Evolutionary conservation across 345 rosid genomes (phyloP).

Genomic region (Viola odorata): DNA sequence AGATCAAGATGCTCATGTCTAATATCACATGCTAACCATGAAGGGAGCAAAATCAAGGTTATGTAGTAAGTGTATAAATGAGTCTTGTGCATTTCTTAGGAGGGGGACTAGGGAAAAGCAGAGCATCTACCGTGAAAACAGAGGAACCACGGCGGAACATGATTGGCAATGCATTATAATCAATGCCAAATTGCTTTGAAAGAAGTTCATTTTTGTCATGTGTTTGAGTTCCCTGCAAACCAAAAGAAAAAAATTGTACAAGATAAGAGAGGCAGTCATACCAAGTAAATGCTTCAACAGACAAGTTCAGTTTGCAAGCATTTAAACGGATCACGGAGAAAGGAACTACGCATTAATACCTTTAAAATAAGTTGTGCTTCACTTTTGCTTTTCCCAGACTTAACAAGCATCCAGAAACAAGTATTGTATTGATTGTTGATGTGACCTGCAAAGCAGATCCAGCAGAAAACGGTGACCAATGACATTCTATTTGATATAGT

Average conservation of each 20-base stretch:
- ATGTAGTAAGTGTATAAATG: not conserved
- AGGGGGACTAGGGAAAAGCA: conserved; percentile 17
- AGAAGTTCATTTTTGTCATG: conserved; percentile 70
- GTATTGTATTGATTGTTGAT: conserved; percentile 93
- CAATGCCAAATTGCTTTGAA: conserved; percentile 47
- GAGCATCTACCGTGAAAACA: conserved; percentile 31
- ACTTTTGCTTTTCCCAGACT: conserved; percentile 69
- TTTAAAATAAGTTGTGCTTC: conserved; percentile 67
- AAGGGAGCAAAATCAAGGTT: not conserved
- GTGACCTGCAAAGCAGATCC: conserved; percentile 52
- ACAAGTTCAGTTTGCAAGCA: not conserved
- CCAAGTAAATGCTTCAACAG: not conserved
- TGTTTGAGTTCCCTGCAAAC: conserved; percentile 72
- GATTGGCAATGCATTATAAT: conserved; percentile 50
- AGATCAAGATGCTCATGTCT: not conserved
- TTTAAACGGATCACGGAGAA: not conserved
- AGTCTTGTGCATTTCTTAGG: not conserved
- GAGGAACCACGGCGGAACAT: conserved; percentile 82
- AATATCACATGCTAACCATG: not conserved
- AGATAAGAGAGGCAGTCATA: not conserved
- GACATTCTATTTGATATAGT: not conserved
- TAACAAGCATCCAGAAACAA: conserved; percentile 92
- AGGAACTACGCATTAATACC: conserved; percentile 30
- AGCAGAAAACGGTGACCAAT: not conserved
- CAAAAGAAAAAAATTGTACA: not conserved